Base-by-base conservation (phyloP, 2,329 filamentous ascomycete genomes). In the Phaeoacremonium minimum region DNA sequence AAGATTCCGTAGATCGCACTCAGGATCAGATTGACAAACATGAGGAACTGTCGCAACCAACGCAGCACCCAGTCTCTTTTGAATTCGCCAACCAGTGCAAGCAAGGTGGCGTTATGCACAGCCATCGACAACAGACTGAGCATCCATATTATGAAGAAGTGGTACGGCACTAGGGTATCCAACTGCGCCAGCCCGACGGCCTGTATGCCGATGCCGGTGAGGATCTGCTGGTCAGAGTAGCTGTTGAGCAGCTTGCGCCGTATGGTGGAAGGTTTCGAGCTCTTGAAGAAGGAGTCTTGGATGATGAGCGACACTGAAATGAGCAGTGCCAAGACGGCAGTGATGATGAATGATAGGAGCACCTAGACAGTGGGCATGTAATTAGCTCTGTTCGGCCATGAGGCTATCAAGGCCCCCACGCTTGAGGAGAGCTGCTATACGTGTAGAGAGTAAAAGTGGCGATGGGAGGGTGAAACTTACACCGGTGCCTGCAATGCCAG, bases 121-220 rank as follows among this genome's bases (percentile, higher is more conserved):
- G 77, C 75, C 44, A 77, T 83, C 13, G 77, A 77, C 7, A 85
- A 64, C 11, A 83, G 58, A 0, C 76, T 77, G 3, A 85, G 61
- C 63, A 83, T 80, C 80, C 80, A 85, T 45, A 85, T 74, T 37
- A 84, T 70, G 61, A 84, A 84, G 62, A 85, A 83, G 57, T 85
- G 80, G 52, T 85, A 85, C 0, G 78, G 71, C 0, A 80, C 69
- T 53, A 85, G 71, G 5, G 64, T 63, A 31, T 69, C 58, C 51
- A 75, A 71, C 50, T 79, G 77, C 5, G 73, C 73, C 2, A 85
- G 68, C 0, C 75, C 81, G 16, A 85, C 67, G 38, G 66, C 67
- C 53, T 85, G 80, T 38, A 85, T 75, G n/a, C 75, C 79, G 52
- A 85, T 83, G 28, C 81, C 80, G 14, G 78, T 80, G 37, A 85